Percentiles rank a stretch among this genome's conserved stretches.
These are phyloP conservation scores for Trametes sanguinea DNA, from an alignment of 768 basidiomycete genomes.

Conservation along the genomic window DNA sequence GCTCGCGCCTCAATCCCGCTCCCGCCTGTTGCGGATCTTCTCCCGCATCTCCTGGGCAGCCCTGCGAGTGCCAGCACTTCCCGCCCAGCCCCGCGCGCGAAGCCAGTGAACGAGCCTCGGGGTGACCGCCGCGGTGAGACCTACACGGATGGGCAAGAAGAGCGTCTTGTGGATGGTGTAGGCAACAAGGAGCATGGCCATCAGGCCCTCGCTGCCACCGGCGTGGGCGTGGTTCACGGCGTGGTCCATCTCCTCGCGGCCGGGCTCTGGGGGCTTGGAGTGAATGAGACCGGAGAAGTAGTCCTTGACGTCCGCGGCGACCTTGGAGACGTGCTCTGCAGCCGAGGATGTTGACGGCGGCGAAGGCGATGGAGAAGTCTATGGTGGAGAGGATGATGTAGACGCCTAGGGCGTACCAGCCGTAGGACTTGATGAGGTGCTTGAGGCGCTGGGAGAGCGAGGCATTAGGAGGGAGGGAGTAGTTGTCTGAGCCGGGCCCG, in stretches of 20 bases:
- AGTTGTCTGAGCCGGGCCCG: conserved; percentile 10
- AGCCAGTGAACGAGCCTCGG: conserved; percentile 88
- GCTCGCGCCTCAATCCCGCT: conserved; percentile 41
- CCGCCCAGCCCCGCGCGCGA: conserved; percentile 78
- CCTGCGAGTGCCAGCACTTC: conserved; percentile 65
- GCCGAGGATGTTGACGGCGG: conserved; percentile 82
- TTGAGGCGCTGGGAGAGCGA: conserved; percentile 73
- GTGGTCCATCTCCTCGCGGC: conserved; percentile 61
- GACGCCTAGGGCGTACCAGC: conserved; percentile 93
- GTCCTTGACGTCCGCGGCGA: conserved; percentile 60
- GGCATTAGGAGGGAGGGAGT: conserved; percentile 47
- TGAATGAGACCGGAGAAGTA: conserved; percentile 46
- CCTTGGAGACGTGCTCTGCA: conserved; percentile 83
- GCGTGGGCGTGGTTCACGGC: conserved; percentile 32
- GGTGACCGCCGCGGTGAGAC: conserved; percentile 83
- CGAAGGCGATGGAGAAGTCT: conserved; percentile 86
- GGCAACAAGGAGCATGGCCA: conserved; percentile 90
- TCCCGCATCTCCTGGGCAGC: conserved; percentile 53
- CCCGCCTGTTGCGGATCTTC: conserved; percentile 33
- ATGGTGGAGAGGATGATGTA: conserved; percentile 73
- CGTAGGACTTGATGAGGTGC: conserved; percentile 86
- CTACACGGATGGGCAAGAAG: conserved; percentile 86
- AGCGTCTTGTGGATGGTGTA: conserved; percentile 96
- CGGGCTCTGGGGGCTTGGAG: conserved; percentile 63
- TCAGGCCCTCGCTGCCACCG: conserved; percentile 70